A percentile compares a stretch with the other conserved stretches of the same genome.
Conservation (phyloP, 78 protist genomes). For the Capsaspora owczarzaki region DNA sequence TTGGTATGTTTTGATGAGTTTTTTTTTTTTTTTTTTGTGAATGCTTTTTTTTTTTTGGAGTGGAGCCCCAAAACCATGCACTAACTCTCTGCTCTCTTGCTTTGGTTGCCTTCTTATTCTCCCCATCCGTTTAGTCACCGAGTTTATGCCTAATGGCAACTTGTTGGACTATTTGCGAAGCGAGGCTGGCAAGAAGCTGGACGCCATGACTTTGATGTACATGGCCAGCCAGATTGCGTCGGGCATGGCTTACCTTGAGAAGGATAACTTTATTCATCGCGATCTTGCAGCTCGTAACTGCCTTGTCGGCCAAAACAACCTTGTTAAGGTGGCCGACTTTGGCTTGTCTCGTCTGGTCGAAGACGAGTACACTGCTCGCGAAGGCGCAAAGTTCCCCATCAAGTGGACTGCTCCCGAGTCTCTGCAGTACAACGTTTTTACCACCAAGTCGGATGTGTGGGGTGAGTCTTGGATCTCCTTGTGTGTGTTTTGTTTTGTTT, state of each 20-base stretch:
- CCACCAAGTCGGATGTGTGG: conserved; percentile 15
- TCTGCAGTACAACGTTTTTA: neutral
- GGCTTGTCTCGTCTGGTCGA: conserved; percentile 28
- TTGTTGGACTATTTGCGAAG: conserved; percentile 16
- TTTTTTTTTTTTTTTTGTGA: neutral
- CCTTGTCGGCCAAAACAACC: conserved; percentile 3
- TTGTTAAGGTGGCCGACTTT: conserved; percentile 34
- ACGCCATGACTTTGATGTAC: neutral
- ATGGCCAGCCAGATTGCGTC: neutral
- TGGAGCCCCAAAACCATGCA: neutral
- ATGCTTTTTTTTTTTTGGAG: neutral
- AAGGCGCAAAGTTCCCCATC: conserved; percentile 44
- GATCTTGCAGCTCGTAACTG: conserved; percentile 40
- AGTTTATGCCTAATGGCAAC: conserved; percentile 29
- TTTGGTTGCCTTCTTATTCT: too few relatives aligned
- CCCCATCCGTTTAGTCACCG: conserved; percentile 2
- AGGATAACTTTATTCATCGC: neutral
- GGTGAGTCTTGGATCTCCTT: neutral
- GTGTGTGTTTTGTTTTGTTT: neutral
- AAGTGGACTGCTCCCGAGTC: conserved; percentile 53
- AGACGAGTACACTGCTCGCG: conserved; percentile 34
- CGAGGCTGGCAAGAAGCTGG: neutral
- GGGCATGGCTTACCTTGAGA: neutral
- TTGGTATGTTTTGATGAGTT: neutral
- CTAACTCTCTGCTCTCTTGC: neutral